Base-by-base conservation (phyloP, 169 alveolate genomes). In the Perkinsus marinus region DNA sequence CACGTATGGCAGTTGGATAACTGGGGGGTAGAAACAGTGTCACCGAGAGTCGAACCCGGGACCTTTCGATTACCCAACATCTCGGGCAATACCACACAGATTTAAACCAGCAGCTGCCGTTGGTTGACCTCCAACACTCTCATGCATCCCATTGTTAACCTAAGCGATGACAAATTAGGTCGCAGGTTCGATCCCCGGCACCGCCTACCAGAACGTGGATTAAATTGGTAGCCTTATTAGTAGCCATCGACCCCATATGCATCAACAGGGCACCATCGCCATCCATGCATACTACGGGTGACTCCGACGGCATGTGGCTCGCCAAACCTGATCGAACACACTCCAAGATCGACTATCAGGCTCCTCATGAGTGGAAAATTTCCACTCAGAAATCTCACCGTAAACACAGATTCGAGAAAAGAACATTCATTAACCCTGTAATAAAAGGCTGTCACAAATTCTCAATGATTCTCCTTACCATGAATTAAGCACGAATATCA, bases 41-140 rank as follows among this genome's bases (percentile, higher is more conserved):
- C 22, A 16, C 79, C 79, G 37, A 30, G 79, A 26, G 22, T 57
- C 79, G 79, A 57, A 57, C 79, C 79, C 7, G 79, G 37, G 79
- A 13, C 79, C 37, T 26, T 13, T 26, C 34, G 79, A 13, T 57
- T 26, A 57, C 79, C 79, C 79, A 57, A 16, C 79, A 57, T 93
- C 95, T 10, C 90, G n/a, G 39, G 97, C 96, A 91, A 95, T 93
- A 39, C 90, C 89, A 22, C 91, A 89, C 89, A 94, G 94, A 91
- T 95, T 93, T 43, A 94, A 90, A 39, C 90, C 89, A 0, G 79
- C 89, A n/a, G 94, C 93, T 89, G 92, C 94, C 5, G 96, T 95
- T 30, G 96, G 96, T 92, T 94, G 94, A n/a, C 95, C 96, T 43
- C 97, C 97, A 43, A 95, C 97, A 68, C 95, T 92, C 91, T 95